phyloP scores from a whole-genome alignment of 164 flowering plant genomes.

The Aristolochia fimbriata region DNA sequence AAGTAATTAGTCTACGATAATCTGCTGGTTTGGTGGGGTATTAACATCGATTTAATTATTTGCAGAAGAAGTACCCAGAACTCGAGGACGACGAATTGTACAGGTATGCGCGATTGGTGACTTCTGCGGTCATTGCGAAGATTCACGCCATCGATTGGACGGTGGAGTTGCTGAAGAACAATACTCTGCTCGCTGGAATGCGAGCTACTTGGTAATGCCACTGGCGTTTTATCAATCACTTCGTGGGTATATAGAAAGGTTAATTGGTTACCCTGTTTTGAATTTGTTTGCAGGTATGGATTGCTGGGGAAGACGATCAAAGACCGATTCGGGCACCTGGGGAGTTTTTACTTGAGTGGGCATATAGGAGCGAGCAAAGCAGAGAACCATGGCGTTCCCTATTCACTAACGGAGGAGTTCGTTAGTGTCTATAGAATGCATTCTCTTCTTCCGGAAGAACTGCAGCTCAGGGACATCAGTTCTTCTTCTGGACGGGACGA shows the following conservation, averaged over 20 bases:
- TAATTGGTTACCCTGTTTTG: not conserved
- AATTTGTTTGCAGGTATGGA: constrained; percentile 25
- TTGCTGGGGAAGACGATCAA: constrained; percentile 36
- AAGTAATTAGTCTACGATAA: too few species aligned
- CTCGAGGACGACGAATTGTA: constrained; percentile 29
- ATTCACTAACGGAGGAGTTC: constrained; percentile 63
- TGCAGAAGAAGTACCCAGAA: constrained; percentile 9
- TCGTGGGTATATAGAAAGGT: not conserved
- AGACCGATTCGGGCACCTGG: constrained; percentile 30
- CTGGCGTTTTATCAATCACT: not conserved
- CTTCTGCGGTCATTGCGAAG: constrained; percentile 41
- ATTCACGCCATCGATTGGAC: constrained; percentile 45
- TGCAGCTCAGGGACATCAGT: constrained; percentile 23
- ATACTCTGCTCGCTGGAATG: constrained; percentile 28
- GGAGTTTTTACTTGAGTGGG: constrained; percentile 22
- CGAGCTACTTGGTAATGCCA: constrained; percentile 27
- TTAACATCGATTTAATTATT: not conserved
- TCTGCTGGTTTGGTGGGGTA: too few species aligned
- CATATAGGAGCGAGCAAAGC: constrained; percentile 26
- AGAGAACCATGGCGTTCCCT: constrained; percentile 42
- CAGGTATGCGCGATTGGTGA: constrained; percentile 32
- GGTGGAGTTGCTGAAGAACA: constrained; percentile 34
- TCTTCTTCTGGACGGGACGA: constrained; percentile 21
- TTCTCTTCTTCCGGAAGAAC: constrained; percentile 47
- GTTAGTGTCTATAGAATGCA: constrained; percentile 64